A percentile compares a stretch with the other conserved stretches of the same genome.
Evolutionary conservation across 768 basidiomycete genomes (phyloP).

Genomic region (Lactifluus subvellereus): DNA sequence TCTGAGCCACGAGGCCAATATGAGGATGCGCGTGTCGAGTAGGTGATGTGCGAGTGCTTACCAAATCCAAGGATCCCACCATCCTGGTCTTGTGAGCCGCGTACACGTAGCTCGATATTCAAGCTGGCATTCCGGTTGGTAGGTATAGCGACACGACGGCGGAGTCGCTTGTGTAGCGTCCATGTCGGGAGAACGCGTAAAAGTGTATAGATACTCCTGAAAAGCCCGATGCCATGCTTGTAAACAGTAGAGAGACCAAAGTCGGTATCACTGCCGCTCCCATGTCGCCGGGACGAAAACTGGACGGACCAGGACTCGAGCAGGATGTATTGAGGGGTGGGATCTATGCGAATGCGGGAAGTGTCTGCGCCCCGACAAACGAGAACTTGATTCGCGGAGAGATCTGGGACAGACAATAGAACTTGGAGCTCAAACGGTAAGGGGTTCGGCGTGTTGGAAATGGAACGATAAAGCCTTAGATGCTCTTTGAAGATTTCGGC

Average conservation of each 20-base stretch:
- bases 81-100: constrained; percentile 24
- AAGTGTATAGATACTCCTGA: constrained; percentile 69
- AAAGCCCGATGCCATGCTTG: constrained; percentile 79
- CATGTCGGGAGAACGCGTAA: constrained; percentile 72
- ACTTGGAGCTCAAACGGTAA: constrained; percentile 63
- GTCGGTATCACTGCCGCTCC: constrained; percentile 33
- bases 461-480: constrained; percentile 53
- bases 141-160: constrained; percentile 33
- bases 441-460: constrained; percentile 39
- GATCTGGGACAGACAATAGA: constrained; percentile 62
- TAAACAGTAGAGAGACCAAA: constrained; percentile 71
- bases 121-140: constrained; percentile 41
- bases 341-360: constrained; percentile 54
- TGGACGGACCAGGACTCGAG: constrained; percentile 65
- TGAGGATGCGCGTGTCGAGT: constrained; percentile 14
- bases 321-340: constrained; percentile 61
- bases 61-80: constrained; percentile 37
- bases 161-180: constrained; percentile 61
- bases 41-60: constrained; percentile 24
- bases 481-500: constrained; percentile 60
- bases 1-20: constrained; percentile 30
- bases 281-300: constrained; percentile 32
- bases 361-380: constrained; percentile 53
- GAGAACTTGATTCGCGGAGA: constrained; percentile 63
- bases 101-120: constrained; percentile 44